Percentiles rank a stretch among this genome's conserved stretches.
Evolutionary conservation across 2,329 filamentous ascomycete species (phyloP).

Genomic region (Basipetospora sp.): DNA sequence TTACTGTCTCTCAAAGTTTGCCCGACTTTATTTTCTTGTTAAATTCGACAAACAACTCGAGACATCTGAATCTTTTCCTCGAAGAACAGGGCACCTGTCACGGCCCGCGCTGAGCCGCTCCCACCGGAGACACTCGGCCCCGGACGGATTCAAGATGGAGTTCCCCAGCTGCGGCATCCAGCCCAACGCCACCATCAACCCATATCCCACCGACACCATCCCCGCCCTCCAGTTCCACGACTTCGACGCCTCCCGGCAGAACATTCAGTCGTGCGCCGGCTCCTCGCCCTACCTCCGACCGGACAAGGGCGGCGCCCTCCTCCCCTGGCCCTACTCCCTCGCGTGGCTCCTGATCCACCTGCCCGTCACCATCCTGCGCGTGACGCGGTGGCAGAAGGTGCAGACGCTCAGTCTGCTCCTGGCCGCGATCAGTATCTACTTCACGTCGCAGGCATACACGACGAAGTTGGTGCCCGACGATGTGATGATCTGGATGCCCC

Average conservation of each 20-base stretch:
- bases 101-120: too few relatives aligned
- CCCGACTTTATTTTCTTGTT: too few relatives aligned
- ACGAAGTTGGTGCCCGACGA: constrained; percentile 8
- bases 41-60: too few relatives aligned
- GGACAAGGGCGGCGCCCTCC: constrained; percentile 8
- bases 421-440: constrained; percentile 8
- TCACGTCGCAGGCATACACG: constrained; percentile 9
- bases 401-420: constrained; percentile 9
- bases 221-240: not conserved
- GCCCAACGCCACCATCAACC: not conserved
- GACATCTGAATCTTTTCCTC: too few relatives aligned
- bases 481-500: constrained; percentile 9
- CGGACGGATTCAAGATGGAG: not conserved
- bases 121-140: too few relatives aligned
- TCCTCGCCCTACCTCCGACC: constrained; percentile 6
- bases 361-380: constrained; percentile 8
- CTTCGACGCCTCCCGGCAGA: not conserved
- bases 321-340: constrained; percentile 10
- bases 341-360: constrained; percentile 10
- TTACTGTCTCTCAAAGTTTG: too few relatives aligned
- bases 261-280: not conserved
- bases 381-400: constrained; percentile 9
- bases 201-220: not conserved
- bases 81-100: too few relatives aligned
- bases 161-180: not conserved